These are phyloP conservation scores for Colletotrichum sp. DNA, from an alignment of 2,329 filamentous ascomycete genomes.

Conservation along the genomic window DNA sequence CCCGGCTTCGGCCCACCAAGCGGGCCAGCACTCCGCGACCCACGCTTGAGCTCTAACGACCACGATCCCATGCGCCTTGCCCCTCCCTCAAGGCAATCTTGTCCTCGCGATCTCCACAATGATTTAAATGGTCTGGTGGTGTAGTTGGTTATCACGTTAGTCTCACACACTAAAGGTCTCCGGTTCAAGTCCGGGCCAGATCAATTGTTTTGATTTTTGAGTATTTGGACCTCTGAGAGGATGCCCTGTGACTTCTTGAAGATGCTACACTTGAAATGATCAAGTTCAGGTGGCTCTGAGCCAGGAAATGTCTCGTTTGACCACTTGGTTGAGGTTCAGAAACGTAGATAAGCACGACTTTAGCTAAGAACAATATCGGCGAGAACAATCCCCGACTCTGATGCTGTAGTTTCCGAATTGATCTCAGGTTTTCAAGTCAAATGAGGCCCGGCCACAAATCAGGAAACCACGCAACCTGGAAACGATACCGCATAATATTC, in stretches of 20 bases:
- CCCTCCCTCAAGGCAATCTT: background rate
- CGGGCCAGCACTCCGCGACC: background rate
- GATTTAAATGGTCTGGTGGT: constrained; percentile 23
- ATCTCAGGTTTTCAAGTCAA: background rate
- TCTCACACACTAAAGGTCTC: constrained; percentile 40
- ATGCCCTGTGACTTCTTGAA: background rate
- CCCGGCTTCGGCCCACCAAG: background rate
- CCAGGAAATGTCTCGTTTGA: background rate
- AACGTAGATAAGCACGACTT: background rate
- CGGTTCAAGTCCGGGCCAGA: constrained; percentile 19
- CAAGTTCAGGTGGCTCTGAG: background rate
- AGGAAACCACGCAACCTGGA: background rate
- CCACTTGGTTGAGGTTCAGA: background rate
- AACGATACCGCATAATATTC: background rate
- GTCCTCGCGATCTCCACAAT: background rate
- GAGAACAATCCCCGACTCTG: background rate
- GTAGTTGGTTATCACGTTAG: constrained; percentile 55
- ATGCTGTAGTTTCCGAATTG: background rate
- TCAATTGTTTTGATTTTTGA: background rate
- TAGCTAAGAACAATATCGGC: background rate
- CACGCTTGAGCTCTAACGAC: background rate
- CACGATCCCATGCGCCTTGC: background rate
- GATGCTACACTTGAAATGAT: background rate
- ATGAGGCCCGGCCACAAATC: accelerated
- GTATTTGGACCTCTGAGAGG: background rate